Evolutionary conservation across 805 yeast species (phyloP).

Genomic region (Cephaloascus fragrans): DNA sequence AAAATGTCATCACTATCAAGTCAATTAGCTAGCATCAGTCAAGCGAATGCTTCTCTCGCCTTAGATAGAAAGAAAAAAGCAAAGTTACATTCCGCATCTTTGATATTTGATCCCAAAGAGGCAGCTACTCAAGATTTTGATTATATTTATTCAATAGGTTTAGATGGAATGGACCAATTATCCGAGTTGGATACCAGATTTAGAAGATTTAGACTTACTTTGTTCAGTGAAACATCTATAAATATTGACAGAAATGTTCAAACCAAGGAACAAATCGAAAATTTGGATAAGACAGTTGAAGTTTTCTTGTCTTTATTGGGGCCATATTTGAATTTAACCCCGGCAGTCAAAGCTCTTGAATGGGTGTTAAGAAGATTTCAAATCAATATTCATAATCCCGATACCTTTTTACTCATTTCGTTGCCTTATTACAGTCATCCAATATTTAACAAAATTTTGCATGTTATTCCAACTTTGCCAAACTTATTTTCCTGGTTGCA

Average conservation of each 20-base stretch:
- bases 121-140: slow-evolving; percentile 96
- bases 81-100: slow-evolving; percentile 79
- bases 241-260: slow-evolving; percentile 76
- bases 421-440: slow-evolving; percentile 76
- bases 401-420: slow-evolving; percentile 56
- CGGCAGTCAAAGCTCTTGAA: slow-evolving; percentile 77
- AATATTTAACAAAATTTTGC: slow-evolving; percentile 65
- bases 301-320: slow-evolving; percentile 67
- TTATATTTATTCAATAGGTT: slow-evolving; percentile 57
- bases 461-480: slow-evolving; percentile 67
- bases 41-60: slow-evolving; percentile 59
- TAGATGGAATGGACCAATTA: slow-evolving; percentile 70
- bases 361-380: slow-evolving; percentile 93
- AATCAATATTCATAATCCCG: slow-evolving; percentile 73
- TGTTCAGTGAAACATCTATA: slow-evolving; percentile 79
- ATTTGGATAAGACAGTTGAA: slow-evolving; percentile 64
- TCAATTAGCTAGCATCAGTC: slow-evolving; percentile 67
- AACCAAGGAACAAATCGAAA: slow-evolving; percentile 64
- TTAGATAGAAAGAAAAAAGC: slow-evolving; percentile 82
- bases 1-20: slow-evolving; percentile 57
- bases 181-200: slow-evolving; percentile 69
- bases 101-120: slow-evolving; percentile 73
- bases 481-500: slow-evolving; percentile 64
- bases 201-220: slow-evolving; percentile 52
- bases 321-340: slow-evolving; percentile 65